These are phyloP conservation scores for Rhodotorula sp. DNA, from an alignment of 1,284 basidiomycete species.

Conservation along the genomic window DNA sequence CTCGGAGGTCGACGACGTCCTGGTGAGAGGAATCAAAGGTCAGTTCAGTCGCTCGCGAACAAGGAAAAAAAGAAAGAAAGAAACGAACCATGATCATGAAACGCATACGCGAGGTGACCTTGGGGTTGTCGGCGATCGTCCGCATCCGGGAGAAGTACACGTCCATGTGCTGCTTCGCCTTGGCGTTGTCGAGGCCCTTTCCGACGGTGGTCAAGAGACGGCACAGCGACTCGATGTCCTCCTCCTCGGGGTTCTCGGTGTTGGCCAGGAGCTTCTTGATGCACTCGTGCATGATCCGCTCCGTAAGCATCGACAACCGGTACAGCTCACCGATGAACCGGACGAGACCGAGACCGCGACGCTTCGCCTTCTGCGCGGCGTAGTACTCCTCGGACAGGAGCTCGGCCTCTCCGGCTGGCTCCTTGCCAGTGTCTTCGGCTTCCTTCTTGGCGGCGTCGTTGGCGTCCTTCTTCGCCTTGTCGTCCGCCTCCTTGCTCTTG, in stretches of 20 bases:
- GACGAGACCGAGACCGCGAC: conserved; percentile 92
- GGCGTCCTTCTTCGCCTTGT: conserved; percentile 57
- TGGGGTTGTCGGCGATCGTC: conserved; percentile 69
- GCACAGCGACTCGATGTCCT: conserved; percentile 94
- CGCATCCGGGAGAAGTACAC: conserved; percentile 91
- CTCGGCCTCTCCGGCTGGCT: conserved; percentile 51
- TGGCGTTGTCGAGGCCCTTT: conserved; percentile 69
- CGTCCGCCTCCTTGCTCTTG: conserved; percentile 57
- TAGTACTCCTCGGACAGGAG: conserved; percentile 94
- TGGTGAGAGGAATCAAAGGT: conserved; percentile 48
- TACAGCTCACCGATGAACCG: conserved; percentile 97
- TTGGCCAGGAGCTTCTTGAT: conserved; percentile 91
- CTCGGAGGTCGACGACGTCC: conserved; percentile 87
- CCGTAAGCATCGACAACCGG: conserved; percentile 92
- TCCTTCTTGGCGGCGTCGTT: conserved; percentile 53
- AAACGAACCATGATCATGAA: conserved; percentile 86
- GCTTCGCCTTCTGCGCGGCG: conserved; percentile 92
- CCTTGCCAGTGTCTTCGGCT: conserved; percentile 40
- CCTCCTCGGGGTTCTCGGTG: conserved; percentile 91
- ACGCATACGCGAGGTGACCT: conserved; percentile 81
- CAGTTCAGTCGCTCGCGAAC: conserved; percentile 3
- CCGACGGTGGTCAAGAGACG: conserved; percentile 90
- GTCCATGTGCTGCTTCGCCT: conserved; percentile 80
- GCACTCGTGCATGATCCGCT: conserved; percentile 94
- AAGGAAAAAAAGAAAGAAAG: not conserved